Evolutionary conservation across 2,329 filamentous ascomycete genomes (phyloP).

Genomic region (Byssochlamys sp.): DNA sequence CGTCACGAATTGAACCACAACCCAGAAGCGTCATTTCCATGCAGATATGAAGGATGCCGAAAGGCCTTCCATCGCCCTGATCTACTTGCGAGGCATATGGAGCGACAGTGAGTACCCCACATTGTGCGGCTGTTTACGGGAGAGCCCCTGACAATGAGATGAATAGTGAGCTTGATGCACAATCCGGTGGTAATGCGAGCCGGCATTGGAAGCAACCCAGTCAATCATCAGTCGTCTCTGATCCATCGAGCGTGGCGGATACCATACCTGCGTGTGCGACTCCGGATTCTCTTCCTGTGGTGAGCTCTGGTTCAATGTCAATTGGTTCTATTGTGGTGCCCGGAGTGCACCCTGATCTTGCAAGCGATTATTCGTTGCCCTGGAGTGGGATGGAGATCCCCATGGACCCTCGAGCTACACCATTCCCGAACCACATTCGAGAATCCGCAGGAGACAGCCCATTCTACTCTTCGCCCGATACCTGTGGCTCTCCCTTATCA

Average conservation of each 20-base stretch:
- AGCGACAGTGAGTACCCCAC: constrained; percentile 36
- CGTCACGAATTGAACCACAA: constrained; percentile 45
- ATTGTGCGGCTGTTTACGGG: not conserved
- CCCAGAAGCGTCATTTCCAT: constrained; percentile 37
- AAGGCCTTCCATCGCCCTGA: constrained; percentile 42
- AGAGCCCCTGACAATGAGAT: constrained; percentile 5
- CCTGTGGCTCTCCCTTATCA: constrained; percentile 35
- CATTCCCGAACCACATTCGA: constrained; percentile 26
- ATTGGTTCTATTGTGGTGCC: constrained; percentile 27
- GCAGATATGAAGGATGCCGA: constrained; percentile 34
- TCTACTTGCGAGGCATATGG: constrained; percentile 40
- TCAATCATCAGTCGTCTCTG: constrained; percentile 14
- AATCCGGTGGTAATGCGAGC: constrained; percentile 16
- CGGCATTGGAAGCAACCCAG: constrained; percentile 17
- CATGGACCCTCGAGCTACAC: constrained; percentile 19
- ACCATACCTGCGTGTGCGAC: constrained; percentile 16
- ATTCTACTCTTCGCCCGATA: constrained; percentile 37
- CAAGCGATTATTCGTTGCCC: constrained; percentile 21
- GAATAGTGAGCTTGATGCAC: constrained; percentile 26
- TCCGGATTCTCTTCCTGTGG: constrained; percentile 14
- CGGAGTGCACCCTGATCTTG: constrained; percentile 24
- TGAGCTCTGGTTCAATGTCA: constrained; percentile 24
- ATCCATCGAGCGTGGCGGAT: constrained; percentile 13
- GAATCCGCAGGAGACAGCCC: constrained; percentile 30
- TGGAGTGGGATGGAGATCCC: constrained; percentile 30